Conservation (phyloP, 2,329 filamentous ascomycete species). For the Parastagonospora avenae region DNA sequence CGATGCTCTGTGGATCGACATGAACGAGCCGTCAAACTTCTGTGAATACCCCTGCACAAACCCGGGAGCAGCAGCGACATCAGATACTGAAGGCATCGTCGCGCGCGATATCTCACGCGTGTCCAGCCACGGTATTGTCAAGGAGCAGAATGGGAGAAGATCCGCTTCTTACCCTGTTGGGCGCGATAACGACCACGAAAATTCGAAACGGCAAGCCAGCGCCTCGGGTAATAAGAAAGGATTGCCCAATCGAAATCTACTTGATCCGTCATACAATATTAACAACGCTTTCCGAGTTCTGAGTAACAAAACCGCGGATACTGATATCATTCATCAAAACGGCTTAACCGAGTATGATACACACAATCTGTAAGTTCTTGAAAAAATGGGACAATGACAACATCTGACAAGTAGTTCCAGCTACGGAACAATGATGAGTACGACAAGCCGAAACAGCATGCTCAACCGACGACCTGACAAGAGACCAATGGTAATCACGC, state of each 20-base stretch:
- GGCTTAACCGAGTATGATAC: conserved; percentile 73
- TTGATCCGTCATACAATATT: conserved; percentile 69
- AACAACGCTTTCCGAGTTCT: conserved; percentile 59
- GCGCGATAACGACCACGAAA: not conserved
- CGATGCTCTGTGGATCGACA: conserved; percentile 62
- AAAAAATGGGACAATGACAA: conserved; percentile 66
- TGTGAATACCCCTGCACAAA: conserved; percentile 54
- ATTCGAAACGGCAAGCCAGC: conserved; percentile 11
- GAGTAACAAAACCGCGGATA: conserved; percentile 61
- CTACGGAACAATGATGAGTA: conserved; percentile 77
- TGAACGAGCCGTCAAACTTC: conserved; percentile 42
- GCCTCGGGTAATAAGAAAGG: conserved; percentile 55
- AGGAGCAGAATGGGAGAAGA: not conserved
- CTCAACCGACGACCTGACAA: conserved; percentile 66
- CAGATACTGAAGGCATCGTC: not conserved
- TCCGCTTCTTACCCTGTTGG: not conserved
- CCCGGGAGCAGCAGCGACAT: conserved; percentile 39
- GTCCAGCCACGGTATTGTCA: not conserved
- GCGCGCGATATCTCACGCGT: not conserved
- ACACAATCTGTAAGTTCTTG: conserved; percentile 67
- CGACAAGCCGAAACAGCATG: conserved; percentile 70
- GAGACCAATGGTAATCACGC: conserved; percentile 74
- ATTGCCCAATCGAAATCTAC: conserved; percentile 65
- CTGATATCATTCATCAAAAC: conserved; percentile 69
- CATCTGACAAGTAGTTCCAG: conserved; percentile 8